Evolutionary conservation across 768 basidiomycete genomes (phyloP).

Genomic region (Mycena polygramma): DNA sequence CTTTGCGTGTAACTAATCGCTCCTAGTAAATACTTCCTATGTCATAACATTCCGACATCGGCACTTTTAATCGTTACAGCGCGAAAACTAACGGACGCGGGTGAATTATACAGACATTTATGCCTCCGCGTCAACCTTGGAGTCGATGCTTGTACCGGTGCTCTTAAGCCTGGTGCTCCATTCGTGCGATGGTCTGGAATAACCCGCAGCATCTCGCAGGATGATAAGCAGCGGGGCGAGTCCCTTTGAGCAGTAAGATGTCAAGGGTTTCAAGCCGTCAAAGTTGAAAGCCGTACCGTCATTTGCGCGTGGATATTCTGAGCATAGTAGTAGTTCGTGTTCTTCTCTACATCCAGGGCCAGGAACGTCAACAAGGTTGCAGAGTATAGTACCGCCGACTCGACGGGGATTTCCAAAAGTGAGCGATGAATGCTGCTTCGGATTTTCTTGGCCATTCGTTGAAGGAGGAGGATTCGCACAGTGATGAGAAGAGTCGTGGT

Average conservation of each 20-base stretch:
- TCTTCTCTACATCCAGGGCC: constrained; percentile 11
- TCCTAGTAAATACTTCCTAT: too few species aligned
- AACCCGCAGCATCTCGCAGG: background rate
- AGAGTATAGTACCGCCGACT: constrained; percentile 22
- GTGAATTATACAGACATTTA: too few species aligned
- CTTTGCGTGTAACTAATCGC: too few species aligned
- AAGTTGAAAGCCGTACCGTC: background rate
- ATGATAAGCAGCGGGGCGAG: background rate
- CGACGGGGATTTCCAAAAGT: constrained; percentile 11
- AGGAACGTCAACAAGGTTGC: constrained; percentile 25
- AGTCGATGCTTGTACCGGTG: too few species aligned
- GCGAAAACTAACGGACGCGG: too few species aligned
- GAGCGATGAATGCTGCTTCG: constrained; percentile 5
- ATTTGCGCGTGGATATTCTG: constrained; percentile 27
- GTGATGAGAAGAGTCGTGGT: constrained; percentile 22
- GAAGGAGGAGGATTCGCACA: constrained; percentile 16
- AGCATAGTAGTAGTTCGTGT: constrained; percentile 13
- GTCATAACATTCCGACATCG: too few species aligned
- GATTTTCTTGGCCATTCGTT: constrained; percentile 5
- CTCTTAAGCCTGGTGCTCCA: background rate
- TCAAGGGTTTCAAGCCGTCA: too few species aligned
- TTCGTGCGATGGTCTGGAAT: background rate
- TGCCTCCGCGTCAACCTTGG: too few species aligned
- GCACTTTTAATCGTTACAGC: too few species aligned
- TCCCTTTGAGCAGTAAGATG: background rate